Evolutionary conservation across 2,329 filamentous ascomycete species (phyloP).

Genomic region (Penicillium oxalicum): DNA sequence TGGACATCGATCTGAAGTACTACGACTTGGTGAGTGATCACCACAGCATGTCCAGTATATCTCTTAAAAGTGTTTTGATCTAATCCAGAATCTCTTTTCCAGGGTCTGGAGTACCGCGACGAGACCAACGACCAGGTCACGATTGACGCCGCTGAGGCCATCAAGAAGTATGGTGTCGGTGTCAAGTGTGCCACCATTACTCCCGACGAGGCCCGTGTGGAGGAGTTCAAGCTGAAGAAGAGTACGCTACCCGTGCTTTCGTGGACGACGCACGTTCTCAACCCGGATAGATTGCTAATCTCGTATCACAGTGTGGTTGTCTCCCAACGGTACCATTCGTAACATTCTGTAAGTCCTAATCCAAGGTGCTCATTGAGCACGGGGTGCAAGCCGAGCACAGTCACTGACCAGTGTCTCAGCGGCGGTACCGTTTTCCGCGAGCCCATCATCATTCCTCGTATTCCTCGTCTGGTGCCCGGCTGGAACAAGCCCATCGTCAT

Average conservation of each 20-base stretch:
- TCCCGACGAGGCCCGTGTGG: conserved; percentile 88
- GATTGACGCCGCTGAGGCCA: conserved; percentile 87
- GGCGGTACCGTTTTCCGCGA: conserved; percentile 98
- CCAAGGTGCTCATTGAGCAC: neutral
- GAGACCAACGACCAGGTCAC: conserved; percentile 96
- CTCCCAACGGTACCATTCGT: conserved; percentile 82
- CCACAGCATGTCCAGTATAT: neutral
- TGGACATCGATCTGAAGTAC: conserved; percentile 97
- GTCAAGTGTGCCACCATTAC: conserved; percentile 99
- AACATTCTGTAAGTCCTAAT: conserved; percentile 52
- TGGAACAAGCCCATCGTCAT: conserved; percentile 99
- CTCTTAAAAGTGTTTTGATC: neutral
- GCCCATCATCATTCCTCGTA: conserved; percentile 90
- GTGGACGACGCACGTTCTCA: neutral
- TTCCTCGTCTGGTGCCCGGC: conserved; percentile 88
- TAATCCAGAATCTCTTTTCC: conserved; percentile 9
- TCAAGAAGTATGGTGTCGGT: conserved; percentile 97
- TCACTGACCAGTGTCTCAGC: conserved; percentile 29
- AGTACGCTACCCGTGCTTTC: conserved; percentile 54
- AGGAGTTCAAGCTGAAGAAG: conserved; percentile 99
- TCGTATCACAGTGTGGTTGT: conserved; percentile 74
- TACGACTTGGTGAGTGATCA: conserved; percentile 62
- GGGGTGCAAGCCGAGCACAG: neutral
- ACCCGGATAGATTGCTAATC: conserved; percentile 8
- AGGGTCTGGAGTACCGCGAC: conserved; percentile 87